Evolutionary conservation across 75 land plant species (phyloP).

Genomic region (Picea glauca): DNA sequence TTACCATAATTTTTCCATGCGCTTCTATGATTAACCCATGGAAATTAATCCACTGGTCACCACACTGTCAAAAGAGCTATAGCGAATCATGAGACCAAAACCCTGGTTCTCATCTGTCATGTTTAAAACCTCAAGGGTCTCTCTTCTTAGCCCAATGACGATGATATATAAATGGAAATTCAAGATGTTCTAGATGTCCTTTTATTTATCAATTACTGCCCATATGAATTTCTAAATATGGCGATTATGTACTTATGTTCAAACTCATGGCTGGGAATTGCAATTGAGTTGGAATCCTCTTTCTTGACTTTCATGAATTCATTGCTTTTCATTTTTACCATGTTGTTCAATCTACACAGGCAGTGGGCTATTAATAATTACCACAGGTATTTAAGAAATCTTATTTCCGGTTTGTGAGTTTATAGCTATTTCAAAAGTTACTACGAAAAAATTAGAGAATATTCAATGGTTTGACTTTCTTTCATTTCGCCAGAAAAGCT

Average conservation of each 20-base stretch:
- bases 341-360: constrained; percentile 34
- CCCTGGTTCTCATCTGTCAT: not conserved
- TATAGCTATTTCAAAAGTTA: too few species aligned
- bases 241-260: not conserved
- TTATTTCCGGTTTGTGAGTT: constrained; percentile 1
- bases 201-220: too few species aligned
- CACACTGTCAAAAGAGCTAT: not conserved
- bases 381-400: constrained; percentile 44
- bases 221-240: too few species aligned
- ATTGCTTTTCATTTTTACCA: not conserved
- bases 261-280: not conserved
- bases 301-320: not conserved
- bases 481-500: not conserved
- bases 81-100: not conserved
- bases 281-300: too few species aligned
- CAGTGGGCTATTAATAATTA: constrained; percentile 83
- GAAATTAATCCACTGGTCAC: not conserved
- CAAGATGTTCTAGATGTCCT: too few species aligned
- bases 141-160: too few species aligned
- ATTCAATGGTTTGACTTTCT: not conserved
- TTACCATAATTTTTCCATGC: too few species aligned
- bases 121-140: too few species aligned
- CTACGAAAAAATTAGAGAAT: too few species aligned
- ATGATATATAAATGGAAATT: too few species aligned
- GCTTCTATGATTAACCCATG: too few species aligned